Percentiles rank a stretch among this genome's conserved stretches.
Evolutionary conservation across 148 eudicot genomes (phyloP).

Genomic region (Chenopodium suecicum): DNA sequence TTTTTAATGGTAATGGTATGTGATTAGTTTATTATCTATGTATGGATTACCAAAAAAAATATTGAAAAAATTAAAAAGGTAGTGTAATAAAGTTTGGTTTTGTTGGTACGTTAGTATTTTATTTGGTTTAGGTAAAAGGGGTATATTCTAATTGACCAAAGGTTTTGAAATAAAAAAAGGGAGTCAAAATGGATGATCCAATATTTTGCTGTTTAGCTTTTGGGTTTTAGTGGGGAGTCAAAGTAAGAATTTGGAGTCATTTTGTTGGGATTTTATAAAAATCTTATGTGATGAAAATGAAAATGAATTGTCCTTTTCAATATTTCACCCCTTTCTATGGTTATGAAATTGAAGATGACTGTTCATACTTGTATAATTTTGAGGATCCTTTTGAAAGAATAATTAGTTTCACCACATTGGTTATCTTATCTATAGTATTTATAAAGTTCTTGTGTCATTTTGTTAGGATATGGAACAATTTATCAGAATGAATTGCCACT

Average conservation of each 20-base stretch:
- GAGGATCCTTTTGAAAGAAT: background rate
- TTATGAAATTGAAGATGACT: constrained; percentile 20
- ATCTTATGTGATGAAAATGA: background rate
- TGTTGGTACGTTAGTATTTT: constrained; percentile 21
- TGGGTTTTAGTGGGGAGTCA: constrained; percentile 25
- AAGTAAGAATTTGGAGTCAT: constrained; percentile 30
- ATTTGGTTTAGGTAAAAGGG: background rate
- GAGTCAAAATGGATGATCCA: constrained; percentile 15
- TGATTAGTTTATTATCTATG: background rate
- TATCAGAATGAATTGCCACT: background rate
- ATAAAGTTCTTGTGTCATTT: background rate
- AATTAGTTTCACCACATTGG: background rate
- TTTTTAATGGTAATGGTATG: constrained; percentile 20
- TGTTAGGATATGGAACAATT: background rate
- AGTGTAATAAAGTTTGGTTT: constrained; percentile 28
- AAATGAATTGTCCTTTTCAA: constrained; percentile 33
- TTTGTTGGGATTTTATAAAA: background rate
- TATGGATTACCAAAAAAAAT: background rate
- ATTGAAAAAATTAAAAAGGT: background rate
- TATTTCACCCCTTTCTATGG: constrained; percentile 20
- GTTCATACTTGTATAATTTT: background rate
- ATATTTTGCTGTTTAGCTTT: constrained; percentile 3
- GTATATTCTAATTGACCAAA: constrained; percentile 23
- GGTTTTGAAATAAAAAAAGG: constrained; percentile 1
- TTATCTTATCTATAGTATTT: background rate